A percentile compares a stretch with the other conserved stretches of the same genome.
Evolutionary conservation across 169 alveolate genomes (phyloP).

Genomic region (Babesia bigemina): DNA sequence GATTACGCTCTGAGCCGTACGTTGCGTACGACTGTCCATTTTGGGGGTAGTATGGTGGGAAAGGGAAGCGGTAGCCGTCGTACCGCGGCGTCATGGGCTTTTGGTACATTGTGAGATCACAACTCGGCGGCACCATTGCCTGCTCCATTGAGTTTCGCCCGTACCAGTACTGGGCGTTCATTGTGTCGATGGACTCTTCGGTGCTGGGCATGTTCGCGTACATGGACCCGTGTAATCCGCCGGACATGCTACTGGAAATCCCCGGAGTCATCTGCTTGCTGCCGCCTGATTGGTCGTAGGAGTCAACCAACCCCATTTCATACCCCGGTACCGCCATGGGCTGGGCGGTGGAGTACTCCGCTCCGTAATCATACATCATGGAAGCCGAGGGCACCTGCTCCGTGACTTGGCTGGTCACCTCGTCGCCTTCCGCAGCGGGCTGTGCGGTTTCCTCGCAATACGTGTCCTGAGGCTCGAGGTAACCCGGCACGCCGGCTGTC

Average conservation of each 20-base stretch:
- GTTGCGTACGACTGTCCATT: not conserved
- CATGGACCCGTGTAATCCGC: not conserved
- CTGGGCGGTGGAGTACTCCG: not conserved
- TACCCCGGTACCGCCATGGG: not conserved
- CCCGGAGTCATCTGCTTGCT: not conserved
- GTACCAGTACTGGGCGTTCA: constrained; percentile 12
- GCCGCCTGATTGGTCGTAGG: not conserved
- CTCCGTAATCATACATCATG: not conserved
- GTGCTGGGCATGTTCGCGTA: not conserved
- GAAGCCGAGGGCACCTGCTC: not conserved
- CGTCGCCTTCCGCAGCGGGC: not conserved
- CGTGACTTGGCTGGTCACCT: not conserved
- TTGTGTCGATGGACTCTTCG: not conserved
- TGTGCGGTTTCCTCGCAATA: not conserved
- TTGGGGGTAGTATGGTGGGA: not conserved
- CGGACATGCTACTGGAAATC: not conserved
- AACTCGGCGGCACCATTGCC: not conserved
- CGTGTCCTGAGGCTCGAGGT: not conserved
- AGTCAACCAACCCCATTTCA: not conserved
- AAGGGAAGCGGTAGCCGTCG: not conserved
- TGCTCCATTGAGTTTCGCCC: not conserved
- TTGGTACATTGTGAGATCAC: not conserved
- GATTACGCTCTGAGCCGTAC: not conserved
- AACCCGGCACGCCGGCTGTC: not conserved
- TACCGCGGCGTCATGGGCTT: not conserved